phyloP scores from a whole-genome alignment of 108 stramenopile species.

The Asterionellopsis glacialis region DNA sequence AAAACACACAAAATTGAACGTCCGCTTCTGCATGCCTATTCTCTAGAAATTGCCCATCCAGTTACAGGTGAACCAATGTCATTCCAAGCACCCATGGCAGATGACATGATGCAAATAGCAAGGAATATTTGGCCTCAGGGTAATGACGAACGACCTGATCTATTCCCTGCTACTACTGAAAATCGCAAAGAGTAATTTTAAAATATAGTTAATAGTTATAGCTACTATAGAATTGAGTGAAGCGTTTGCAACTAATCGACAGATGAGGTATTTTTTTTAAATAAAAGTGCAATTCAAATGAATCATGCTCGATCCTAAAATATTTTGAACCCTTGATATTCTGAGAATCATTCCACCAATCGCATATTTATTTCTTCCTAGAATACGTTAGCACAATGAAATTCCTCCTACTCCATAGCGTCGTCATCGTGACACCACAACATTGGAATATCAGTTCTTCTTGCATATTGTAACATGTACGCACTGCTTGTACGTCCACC shows the following conservation, averaged over 20 bases:
- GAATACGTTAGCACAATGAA: not conserved
- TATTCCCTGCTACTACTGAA: slow-evolving; percentile 11
- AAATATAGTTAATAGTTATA: not conserved
- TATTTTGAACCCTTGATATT: no score
- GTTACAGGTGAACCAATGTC: slow-evolving; percentile 75
- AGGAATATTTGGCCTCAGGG: slow-evolving; percentile 63
- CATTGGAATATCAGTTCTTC: slow-evolving; percentile 45
- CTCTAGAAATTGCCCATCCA: slow-evolving; percentile 84
- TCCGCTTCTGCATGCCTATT: slow-evolving; percentile 88
- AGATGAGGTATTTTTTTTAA: no score
- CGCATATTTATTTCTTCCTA: not conserved
- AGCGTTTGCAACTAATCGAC: no score
- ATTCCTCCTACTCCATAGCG: not conserved
- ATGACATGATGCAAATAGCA: slow-evolving; percentile 76
- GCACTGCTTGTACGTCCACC: slow-evolving; percentile 72
- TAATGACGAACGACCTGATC: slow-evolving; percentile 26
- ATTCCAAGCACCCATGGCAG: slow-evolving; percentile 80
- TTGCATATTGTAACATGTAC: slow-evolving; percentile 80
- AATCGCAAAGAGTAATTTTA: not conserved
- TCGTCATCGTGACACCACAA: slow-evolving; percentile 29
- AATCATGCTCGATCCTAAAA: no score
- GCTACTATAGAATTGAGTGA: no score
- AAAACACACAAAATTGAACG: slow-evolving; percentile 72
- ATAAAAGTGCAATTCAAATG: no score
- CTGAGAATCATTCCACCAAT: no score